These are phyloP conservation scores for Aplosporella prunicola DNA, from an alignment of 2,329 filamentous ascomycete species.

Conservation along the genomic window DNA sequence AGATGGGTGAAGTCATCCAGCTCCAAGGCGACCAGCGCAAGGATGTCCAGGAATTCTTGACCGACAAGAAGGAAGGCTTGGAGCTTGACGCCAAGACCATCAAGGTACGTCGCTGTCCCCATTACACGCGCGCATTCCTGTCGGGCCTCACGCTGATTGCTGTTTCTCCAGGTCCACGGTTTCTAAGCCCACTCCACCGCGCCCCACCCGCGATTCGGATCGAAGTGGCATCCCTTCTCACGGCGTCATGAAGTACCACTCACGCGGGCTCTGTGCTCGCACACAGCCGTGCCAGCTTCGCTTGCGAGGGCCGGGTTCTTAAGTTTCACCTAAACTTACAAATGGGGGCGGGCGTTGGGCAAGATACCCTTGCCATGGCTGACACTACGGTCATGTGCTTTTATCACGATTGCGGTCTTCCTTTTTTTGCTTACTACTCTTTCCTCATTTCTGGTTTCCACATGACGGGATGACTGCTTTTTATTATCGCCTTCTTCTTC, in stretches of 20 bases:
- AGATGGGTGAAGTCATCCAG: conserved; percentile 99
- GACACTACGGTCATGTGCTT: too few relatives aligned
- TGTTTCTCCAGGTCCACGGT: conserved; percentile 23
- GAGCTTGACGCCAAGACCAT: conserved; percentile 94
- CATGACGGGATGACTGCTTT: too few relatives aligned
- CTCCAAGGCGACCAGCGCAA: conserved; percentile 99
- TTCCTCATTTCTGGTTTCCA: too few relatives aligned
- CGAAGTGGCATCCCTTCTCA: conserved; percentile 5
- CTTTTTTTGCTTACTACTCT: too few relatives aligned
- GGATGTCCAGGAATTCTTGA: conserved; percentile 95
- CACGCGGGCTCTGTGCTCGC: not conserved
- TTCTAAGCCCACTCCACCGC: conserved; percentile 21
- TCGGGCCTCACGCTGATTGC: not conserved
- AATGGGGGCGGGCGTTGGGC: conserved; percentile 8
- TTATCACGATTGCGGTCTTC: conserved; percentile 3
- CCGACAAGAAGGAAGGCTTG: conserved; percentile 89
- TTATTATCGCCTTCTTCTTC: too few relatives aligned
- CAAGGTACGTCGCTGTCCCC: conserved; percentile 52
- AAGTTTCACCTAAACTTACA: conserved; percentile 8
- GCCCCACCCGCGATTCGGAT: conserved; percentile 14
- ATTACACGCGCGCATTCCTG: not conserved
- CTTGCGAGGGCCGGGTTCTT: conserved; percentile 2
- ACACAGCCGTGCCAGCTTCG: conserved; percentile 2
- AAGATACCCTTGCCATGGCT: conserved; percentile 8
- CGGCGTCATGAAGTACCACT: not conserved